Evolutionary conservation across 371 early-diverging fungal genomes (phyloP), one percentile per base, ranked within the genome.

Genomic region (Apophysomyces elegans): DNA sequence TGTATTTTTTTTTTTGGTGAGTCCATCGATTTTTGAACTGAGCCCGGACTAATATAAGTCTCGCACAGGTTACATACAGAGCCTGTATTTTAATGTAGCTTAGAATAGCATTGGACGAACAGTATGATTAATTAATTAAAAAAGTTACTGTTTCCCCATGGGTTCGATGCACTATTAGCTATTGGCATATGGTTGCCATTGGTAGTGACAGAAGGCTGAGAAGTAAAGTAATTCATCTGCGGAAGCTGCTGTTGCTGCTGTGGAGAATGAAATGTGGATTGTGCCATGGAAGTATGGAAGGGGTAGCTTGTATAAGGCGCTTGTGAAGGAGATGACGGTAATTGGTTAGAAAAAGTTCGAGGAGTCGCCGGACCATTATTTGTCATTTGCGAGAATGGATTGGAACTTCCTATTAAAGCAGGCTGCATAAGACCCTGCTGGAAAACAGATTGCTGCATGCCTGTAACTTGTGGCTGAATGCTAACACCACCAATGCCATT

Each of bases 371-470:
- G 54, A 5, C 5, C 54, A 50, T 21, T 50, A 16, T n/a, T 50
- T 50, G 54, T 9, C 69, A 68, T 68, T 61, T 68, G 69, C 14
- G 69, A 68, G 13, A 68, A 68, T 21, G 69, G 69, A 38, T 68
- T 68, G 4, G 68, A 67, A 47, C 54, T 63, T 36, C 62, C 58
- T 39, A 62, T 58, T 35, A 7, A 58, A 26, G 38, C 58, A 36
- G 62, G 45, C 37, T 63, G 63, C 38, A 63, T 63, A 8, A 41
- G 59, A 50, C 54, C 54, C 54, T 50, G 54, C 21, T 50, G 54
- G 11, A 44, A 59, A 16, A 59, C 39, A 38, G 36, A 41, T 14
- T 38, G 59, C 39, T 59, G 59, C 59, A 59, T 41, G 38, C 59
- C 37, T 9, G 59, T 59, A 26, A 41, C 18, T 38, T 59, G 59